Base-by-base conservation (phyloP, 2,329 filamentous ascomycete genomes). In the Sporothrix sp. region DNA sequence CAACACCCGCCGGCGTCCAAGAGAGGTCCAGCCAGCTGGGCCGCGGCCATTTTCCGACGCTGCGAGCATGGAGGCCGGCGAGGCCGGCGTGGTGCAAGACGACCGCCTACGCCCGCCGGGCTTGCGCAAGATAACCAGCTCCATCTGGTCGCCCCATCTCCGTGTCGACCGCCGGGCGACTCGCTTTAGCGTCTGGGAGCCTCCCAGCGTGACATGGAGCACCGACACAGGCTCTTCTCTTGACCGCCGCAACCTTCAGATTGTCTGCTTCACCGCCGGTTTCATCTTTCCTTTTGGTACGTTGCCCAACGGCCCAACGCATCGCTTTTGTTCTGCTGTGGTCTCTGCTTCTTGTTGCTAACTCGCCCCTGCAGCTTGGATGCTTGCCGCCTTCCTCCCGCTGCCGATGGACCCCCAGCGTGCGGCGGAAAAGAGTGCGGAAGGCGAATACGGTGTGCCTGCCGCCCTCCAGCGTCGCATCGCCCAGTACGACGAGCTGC, bases 221-320 rank as follows among this genome's bases (percentile, higher is more conserved):
- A 67, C 76, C 3, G 78, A 81, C 35, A 78, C 76, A 32, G 74
- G 76, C 1, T 50, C 53, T 14, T 61, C 79, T 3, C 73, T 84
- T 56, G 82, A 81, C 46, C 76, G 78, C 56, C 77, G 85, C 54
- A 90, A 90, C 61, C 68, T 81, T 42, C 88, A 94, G 65, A 75
- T 91, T 27, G 70, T 84, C 48, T 70, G 87, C 44, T 94, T 94
- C 66, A 79, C 82, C 50, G 37, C 84, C 42, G 88, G 88, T 21
- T 94, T 94, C 61, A 69, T 91, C 42, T 79, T 88, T 60, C 88
- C 87, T 6, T 74, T 88, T 54, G 73, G 81, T 84, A 68, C 9
- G 38, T 38, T 38, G 10, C 25, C 10, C 25, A 28, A 28, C 10
- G 25, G n/a, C 10, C 25, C 10, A 28, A 5, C 25, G 6, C 25